Percentiles rank a stretch among this genome's conserved stretches.
phyloP scores from a whole-genome alignment of 345 rosid genomes.

The Barbarea vulgaris region DNA sequence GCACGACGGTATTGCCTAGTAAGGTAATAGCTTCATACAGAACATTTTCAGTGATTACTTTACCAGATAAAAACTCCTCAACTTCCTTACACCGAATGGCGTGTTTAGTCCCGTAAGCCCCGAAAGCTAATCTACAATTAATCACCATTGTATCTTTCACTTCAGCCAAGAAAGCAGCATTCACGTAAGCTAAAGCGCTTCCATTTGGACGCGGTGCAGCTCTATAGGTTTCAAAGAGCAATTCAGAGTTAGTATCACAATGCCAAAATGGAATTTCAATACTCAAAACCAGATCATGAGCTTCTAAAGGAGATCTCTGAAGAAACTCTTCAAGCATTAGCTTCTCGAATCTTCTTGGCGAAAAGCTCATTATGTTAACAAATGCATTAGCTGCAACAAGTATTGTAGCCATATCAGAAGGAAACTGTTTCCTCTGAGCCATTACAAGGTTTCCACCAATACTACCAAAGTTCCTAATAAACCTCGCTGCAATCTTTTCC shows the following conservation, averaged over 20 bases:
- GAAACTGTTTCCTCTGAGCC: constrained; percentile 77
- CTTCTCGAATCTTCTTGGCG: constrained; percentile 35
- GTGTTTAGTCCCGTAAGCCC: constrained; percentile 81
- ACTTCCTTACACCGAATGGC: constrained; percentile 62
- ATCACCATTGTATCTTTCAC: constrained; percentile 42
- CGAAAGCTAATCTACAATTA: constrained; percentile 66
- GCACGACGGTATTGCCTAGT: constrained; percentile 50
- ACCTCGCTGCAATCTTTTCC: constrained; percentile 73
- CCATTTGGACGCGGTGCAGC: constrained; percentile 84
- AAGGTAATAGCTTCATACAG: constrained; percentile 59
- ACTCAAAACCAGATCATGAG: constrained; percentile 53
- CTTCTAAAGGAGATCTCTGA: constrained; percentile 56
- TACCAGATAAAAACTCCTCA: constrained; percentile 66
- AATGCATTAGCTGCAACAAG: constrained; percentile 67
- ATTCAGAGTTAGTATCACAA: constrained; percentile 24
- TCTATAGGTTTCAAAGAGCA: constrained; percentile 77
- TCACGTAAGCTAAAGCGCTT: constrained; percentile 72
- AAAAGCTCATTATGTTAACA: constrained; percentile 47
- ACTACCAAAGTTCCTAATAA: constrained; percentile 69
- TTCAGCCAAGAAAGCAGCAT: constrained; percentile 87
- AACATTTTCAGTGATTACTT: constrained; percentile 48
- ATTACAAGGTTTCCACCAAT: constrained; percentile 81
- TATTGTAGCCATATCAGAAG: constrained; percentile 82
- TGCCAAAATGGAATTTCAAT: constrained; percentile 49
- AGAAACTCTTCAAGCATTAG: constrained; percentile 68